Evolutionary conservation across 2,329 filamentous ascomycete genomes (phyloP).

Genomic region (Zelopaecilomyces penicillatus): DNA sequence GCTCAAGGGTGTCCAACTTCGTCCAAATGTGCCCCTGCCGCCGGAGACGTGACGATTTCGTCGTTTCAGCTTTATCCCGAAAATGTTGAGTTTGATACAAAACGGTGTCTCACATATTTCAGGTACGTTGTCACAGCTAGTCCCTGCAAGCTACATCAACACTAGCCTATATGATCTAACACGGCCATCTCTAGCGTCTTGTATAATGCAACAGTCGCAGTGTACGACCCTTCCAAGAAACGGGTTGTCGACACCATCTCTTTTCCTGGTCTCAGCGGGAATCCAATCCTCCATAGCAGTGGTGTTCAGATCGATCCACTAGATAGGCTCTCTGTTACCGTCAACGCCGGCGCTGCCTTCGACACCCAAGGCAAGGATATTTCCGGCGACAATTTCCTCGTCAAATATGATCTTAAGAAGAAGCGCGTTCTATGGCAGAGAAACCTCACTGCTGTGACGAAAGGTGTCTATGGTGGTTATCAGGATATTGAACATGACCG

Average conservation of each 20-base stretch:
- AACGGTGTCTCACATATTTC: constrained; percentile 13
- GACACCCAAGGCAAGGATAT: constrained; percentile 26
- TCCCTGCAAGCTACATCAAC: background rate
- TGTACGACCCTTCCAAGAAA: constrained; percentile 7
- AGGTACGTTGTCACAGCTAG: constrained; percentile 6
- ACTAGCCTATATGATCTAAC: background rate
- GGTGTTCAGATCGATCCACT: constrained; percentile 27
- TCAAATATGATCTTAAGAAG: constrained; percentile 24
- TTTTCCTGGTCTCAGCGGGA: constrained; percentile 21
- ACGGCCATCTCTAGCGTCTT: background rate
- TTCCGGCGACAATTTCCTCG: constrained; percentile 26
- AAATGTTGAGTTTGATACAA: constrained; percentile 13
- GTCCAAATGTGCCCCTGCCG: too few relatives aligned
- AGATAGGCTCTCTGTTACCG: constrained; percentile 25
- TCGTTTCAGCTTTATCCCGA: constrained; percentile 10
- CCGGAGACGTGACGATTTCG: too few relatives aligned
- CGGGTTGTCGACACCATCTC: constrained; percentile 17
- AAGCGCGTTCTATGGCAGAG: constrained; percentile 20
- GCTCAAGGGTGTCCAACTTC: too few relatives aligned
- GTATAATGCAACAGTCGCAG: constrained; percentile 1
- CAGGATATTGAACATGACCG: constrained; percentile 31
- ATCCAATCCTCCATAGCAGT: constrained; percentile 14
- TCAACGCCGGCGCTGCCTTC: constrained; percentile 27
- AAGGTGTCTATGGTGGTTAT: constrained; percentile 26
- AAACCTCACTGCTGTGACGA: constrained; percentile 23